Evolutionary conservation across 1,284 basidiomycete species (phyloP).

Genomic region (Ganoderma leucocontextum): DNA sequence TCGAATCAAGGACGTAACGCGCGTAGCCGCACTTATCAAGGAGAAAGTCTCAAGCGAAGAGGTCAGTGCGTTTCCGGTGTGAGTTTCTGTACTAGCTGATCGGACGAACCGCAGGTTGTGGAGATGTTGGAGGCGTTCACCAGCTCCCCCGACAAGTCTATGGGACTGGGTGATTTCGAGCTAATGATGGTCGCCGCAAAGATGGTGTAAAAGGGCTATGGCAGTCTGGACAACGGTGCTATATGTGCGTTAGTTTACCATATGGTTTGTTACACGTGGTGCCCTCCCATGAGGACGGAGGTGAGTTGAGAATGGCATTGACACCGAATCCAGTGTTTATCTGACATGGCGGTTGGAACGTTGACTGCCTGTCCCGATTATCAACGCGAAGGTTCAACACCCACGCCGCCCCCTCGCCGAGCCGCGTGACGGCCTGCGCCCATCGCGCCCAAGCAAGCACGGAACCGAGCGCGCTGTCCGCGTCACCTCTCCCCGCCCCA

Average conservation of each 20-base stretch:
- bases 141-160: constrained; percentile 67
- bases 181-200: constrained; percentile 72
- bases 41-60: constrained; percentile 77
- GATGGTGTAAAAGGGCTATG: constrained; percentile 40
- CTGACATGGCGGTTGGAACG: background rate
- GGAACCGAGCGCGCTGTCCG: background rate
- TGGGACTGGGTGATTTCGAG: constrained; percentile 74
- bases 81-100: background rate
- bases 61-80: constrained; percentile 48
- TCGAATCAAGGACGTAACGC: constrained; percentile 68
- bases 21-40: constrained; percentile 63
- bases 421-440: background rate
- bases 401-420: background rate
- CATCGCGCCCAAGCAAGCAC: constrained; percentile 1
- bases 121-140: constrained; percentile 82
- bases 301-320: background rate
- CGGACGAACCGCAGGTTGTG: constrained; percentile 55
- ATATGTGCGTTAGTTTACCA: background rate
- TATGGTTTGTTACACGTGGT: background rate
- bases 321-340: background rate
- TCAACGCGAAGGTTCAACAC: background rate
- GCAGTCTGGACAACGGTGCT: background rate
- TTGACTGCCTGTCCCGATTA: background rate
- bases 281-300: background rate
- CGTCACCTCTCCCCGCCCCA: no score